Evolutionary conservation across 1,284 basidiomycete species (phyloP).

Genomic region (Cerioporus squamosus): DNA sequence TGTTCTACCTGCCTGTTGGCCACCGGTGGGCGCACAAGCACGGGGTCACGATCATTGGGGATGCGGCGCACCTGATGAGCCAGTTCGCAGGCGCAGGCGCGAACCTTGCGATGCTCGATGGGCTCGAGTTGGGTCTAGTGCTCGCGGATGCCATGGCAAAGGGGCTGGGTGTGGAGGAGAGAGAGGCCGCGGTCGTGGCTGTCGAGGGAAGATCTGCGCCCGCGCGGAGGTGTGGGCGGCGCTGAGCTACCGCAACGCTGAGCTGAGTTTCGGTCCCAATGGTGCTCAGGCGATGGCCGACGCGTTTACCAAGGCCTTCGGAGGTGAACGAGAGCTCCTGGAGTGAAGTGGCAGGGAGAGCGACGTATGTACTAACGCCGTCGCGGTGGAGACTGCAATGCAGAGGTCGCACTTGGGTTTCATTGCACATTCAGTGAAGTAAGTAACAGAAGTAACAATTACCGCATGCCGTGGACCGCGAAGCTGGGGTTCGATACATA

Average conservation of each 20-base stretch:
- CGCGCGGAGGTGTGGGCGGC: slow-evolving; percentile 4
- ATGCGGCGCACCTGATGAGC: slow-evolving; percentile 53
- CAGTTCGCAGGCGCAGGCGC: slow-evolving; percentile 50
- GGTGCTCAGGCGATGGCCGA: too few relatives aligned
- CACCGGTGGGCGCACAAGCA: slow-evolving; percentile 11
- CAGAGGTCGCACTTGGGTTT: too few relatives aligned
- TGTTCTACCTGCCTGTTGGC: slow-evolving; percentile 11
- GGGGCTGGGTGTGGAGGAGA: background rate
- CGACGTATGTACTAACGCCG: too few relatives aligned
- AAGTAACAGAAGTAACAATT: too few relatives aligned
- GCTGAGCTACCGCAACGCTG: background rate
- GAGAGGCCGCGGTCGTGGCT: slow-evolving; percentile 3
- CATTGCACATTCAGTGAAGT: too few relatives aligned
- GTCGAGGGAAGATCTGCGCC: slow-evolving; percentile 8
- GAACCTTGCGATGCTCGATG: slow-evolving; percentile 40
- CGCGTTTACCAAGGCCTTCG: too few relatives aligned
- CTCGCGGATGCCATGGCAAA: background rate
- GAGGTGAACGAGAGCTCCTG: too few relatives aligned
- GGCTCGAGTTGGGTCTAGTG: slow-evolving; percentile 31
- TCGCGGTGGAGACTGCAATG: too few relatives aligned
- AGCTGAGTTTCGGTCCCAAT: too few relatives aligned
- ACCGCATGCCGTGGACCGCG: too few relatives aligned
- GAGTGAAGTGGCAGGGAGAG: too few relatives aligned
- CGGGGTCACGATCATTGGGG: slow-evolving; percentile 40
- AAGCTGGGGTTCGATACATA: too few relatives aligned